phyloP scores from a whole-genome alignment of 2,329 filamentous ascomycete genomes.

The Cladorrhinum sp. region DNA sequence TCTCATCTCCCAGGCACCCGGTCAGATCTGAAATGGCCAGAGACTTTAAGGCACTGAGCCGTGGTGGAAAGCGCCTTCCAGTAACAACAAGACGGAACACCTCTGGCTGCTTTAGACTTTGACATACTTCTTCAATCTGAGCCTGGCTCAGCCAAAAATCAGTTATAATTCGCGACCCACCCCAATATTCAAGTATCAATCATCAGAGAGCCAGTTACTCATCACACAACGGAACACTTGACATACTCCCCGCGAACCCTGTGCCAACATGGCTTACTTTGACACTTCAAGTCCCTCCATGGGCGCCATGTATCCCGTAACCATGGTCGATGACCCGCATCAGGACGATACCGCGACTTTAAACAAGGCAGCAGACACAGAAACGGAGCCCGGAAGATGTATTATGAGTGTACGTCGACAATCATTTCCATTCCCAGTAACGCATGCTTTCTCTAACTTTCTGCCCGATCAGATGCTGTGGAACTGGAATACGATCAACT shows the following conservation, averaged over 20 bases:
- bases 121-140: too few species aligned
- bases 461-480: neutral
- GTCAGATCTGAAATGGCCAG: too few species aligned
- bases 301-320: neutral
- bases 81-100: neutral
- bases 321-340: neutral
- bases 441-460: neutral
- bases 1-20: too few species aligned
- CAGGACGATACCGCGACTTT: too few species aligned
- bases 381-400: neutral
- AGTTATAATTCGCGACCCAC: too few species aligned
- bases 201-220: neutral
- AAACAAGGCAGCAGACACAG: neutral
- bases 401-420: conserved; percentile 1
- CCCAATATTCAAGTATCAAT: neutral
- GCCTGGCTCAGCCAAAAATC: too few species aligned
- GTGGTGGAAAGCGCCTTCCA: neutral
- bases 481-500: conserved; percentile 3
- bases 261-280: neutral
- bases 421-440: too few species aligned
- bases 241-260: neutral
- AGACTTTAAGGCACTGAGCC: too few species aligned
- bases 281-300: neutral
- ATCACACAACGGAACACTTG: too few species aligned
- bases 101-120: too few species aligned